phyloP scores from a whole-genome alignment of 78 protist genomes.

The Acrasis kona region DNA sequence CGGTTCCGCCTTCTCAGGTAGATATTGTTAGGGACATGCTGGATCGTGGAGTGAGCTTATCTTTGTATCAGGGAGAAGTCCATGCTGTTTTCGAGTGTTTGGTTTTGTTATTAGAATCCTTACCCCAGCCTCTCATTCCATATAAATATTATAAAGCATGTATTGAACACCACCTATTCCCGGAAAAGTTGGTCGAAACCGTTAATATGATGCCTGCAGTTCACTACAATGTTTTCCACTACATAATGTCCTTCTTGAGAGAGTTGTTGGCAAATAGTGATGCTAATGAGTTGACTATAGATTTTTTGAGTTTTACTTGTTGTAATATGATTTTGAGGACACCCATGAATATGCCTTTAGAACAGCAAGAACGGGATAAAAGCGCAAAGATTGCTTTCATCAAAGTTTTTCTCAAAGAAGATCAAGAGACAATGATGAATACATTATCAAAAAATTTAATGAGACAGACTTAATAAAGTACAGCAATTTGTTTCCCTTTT shows the following conservation, averaged over 20 bases:
- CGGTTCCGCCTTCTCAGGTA: conserved; percentile 27
- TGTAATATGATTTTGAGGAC: neutral
- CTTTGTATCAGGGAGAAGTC: neutral
- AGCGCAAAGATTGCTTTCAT: neutral
- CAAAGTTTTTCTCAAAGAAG: neutral
- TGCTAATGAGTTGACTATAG: neutral
- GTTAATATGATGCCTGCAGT: neutral
- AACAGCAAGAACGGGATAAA: neutral
- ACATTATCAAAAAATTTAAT: too few species aligned
- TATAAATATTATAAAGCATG: conserved; percentile 21
- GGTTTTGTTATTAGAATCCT: conserved; percentile 41
- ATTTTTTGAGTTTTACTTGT: neutral
- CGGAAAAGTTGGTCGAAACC: neutral
- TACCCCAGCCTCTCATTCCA: conserved; percentile 60
- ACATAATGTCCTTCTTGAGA: conserved; percentile 20
- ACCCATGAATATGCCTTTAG: neutral
- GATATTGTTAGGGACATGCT: conserved; percentile 39
- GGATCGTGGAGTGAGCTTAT: conserved; percentile 26
- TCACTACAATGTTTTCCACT: conserved; percentile 7
- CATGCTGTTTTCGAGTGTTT: conserved; percentile 42
- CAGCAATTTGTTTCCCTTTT: too few species aligned
- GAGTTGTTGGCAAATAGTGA: conserved; percentile 3
- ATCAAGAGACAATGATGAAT: too few species aligned
- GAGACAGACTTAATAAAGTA: too few species aligned
- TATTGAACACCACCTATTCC: neutral